Evolutionary conservation across 768 basidiomycete species (phyloP).

Genomic region (Kwoniella botswanensis): DNA sequence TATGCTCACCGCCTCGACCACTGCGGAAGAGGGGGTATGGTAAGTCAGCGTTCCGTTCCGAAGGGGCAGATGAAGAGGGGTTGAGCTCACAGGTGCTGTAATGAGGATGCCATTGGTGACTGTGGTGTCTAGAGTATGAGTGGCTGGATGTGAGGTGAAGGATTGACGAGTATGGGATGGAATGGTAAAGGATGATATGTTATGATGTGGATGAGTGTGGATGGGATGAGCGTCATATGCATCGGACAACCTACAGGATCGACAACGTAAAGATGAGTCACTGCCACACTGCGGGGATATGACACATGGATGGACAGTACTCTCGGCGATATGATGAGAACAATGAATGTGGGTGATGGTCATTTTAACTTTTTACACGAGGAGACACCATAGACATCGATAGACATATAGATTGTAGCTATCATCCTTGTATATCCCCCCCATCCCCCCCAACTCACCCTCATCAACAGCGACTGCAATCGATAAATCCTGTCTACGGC

Average conservation of each 20-base stretch:
- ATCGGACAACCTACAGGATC: neutral
- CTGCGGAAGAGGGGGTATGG: conserved; percentile 25
- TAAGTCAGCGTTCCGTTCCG: conserved; percentile 18
- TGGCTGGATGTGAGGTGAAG: neutral
- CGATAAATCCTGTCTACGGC: conserved; percentile 32
- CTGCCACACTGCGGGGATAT: neutral
- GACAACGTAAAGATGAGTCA: conserved; percentile 3
- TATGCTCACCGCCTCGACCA: conserved; percentile 51
- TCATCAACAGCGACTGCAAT: conserved; percentile 29
- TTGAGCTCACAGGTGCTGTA: conserved; percentile 45
- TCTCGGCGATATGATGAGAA: conserved; percentile 6
- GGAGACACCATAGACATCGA: neutral
- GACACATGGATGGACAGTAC: neutral
- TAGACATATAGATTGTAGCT: neutral
- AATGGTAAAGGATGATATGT: neutral
- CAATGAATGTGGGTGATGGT: neutral
- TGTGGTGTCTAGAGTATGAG: neutral
- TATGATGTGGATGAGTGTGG: neutral
- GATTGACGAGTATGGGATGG: neutral
- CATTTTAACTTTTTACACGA: conserved; percentile 11
- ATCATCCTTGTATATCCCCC: neutral
- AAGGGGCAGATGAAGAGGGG: neutral
- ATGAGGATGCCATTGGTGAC: conserved; percentile 33
- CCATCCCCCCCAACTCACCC: conserved; percentile 11
- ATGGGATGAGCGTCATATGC: conserved; percentile 14